Evolutionary conservation across 306 rosid genomes (phyloP), one percentile per base, ranked within the genome.

Genomic region (Dalbergia cultrata): DNA sequence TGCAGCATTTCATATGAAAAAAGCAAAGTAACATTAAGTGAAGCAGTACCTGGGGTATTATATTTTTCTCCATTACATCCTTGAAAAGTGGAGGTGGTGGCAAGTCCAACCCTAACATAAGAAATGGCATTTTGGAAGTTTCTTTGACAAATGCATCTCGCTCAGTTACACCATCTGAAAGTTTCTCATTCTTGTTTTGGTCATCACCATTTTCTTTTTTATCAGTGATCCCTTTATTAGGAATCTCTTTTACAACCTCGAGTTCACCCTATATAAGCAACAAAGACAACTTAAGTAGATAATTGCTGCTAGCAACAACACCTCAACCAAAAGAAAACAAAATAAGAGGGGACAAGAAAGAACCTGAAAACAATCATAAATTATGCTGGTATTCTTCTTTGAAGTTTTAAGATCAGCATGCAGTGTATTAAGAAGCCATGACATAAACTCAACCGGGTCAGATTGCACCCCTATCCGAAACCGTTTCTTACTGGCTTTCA

Each of bases 51-150:
- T 95, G 98, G 18, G 99, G 99, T 87, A 95, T 95, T 68, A 93
- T 95, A 81, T 95, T 95, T 87, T 95, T 95, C 92, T 95, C 99
- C 99, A 93, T 93, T 70, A 93, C 97, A 85, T 95, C 99, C 87
- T 89, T 90, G 87, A 95, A 95, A 78, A 95, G 97, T 33, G 99
- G 99, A 12, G 99, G 98, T 0, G 99, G 99, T 14, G 99, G 99
- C 86, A 95, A 86, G 88, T 95, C 99, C 90, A 95, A 78, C 61
- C 98, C 99, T 56, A 95, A 91, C 99, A 95, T 95, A 77, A 95
- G 84, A 89, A 95, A 95, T 52, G 96, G 94, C 99, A 93, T 93
- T 78, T 80, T 90, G 45, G 87, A 90, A 78, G 94, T 89, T 86
- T 89, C 96, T 64, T 87, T 68, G 16, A 78, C 54, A n/a, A 76